Evolutionary conservation across 1,284 basidiomycete species (phyloP), one percentile per base, ranked within the genome.

Genomic region (Fistulinella cinereoalba): DNA sequence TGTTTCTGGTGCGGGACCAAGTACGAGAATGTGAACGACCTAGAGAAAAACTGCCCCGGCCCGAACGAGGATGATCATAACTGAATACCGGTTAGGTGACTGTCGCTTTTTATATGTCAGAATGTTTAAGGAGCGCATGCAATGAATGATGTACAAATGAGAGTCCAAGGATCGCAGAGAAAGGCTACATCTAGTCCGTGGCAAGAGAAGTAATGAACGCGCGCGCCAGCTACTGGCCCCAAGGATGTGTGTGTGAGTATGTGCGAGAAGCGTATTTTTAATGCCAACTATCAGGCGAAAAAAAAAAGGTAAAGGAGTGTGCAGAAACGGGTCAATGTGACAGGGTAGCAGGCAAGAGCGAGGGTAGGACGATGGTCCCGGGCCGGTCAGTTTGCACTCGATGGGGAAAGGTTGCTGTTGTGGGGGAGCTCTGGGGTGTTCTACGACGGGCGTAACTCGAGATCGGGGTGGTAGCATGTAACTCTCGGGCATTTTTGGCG

Each of bases 1-100:
- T 93, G 91, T 62, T 90, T 92, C 65, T 93, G 88, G 87, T 93
- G 91, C 62, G 90, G 91, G 9, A 78, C 83, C 6, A 76, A 81
- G 56, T 93, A 92, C 62, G 72, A 77, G 16, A 71, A 75, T 52
- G 62, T 67, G 11, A 75, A 79, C 22, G 85, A 90, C 45, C 69
- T 93, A 70, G 69, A 69, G 44, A 64, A 60, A 33, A 73, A 83
- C 45, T 93, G 90, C 65, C 90, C 90, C 4, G 90, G 91, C 3
- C 62, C 71, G 29, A 76, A 80, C 31, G 91, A 93, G 64, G 86
- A 89, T 27, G 80, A 79, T 44, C 91, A 93, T 61, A 85, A 89
- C 68, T 90, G 69, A 75, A n/a, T 15, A 18, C 22, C 15, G 9
- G 16, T 18, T 28, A 7, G 41, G 39, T 27, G 31, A 31, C 36